phyloP scores from a whole-genome alignment of 2,329 filamentous ascomycete species.

The Cladophialophora immunda region DNA sequence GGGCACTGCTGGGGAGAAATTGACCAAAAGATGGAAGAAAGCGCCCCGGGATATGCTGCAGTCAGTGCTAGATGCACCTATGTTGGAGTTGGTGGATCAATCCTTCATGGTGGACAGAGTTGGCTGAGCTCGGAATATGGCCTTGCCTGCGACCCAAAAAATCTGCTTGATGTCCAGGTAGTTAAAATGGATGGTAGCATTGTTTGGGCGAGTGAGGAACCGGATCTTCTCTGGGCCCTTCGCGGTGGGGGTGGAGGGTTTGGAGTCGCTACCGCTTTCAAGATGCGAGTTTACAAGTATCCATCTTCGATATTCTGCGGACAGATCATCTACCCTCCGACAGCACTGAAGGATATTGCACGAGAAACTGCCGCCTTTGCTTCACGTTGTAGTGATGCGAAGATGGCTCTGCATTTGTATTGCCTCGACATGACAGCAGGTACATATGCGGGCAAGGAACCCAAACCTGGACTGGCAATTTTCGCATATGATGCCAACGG shows the following conservation, averaged over 20 bases:
- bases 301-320: constrained; percentile 35
- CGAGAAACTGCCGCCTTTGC: constrained; percentile 28
- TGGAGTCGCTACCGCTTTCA: constrained; percentile 30
- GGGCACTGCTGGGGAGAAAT: constrained; percentile 51
- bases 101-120: constrained; percentile 50
- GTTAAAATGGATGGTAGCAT: constrained; percentile 49
- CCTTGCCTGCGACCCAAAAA: constrained; percentile 50
- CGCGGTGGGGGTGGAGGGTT: constrained; percentile 51
- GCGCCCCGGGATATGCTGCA: constrained; percentile 47
- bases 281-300: constrained; percentile 34
- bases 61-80: constrained; percentile 49
- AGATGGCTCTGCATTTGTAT: constrained; percentile 31
- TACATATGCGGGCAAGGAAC: constrained; percentile 21
- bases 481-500: constrained; percentile 31
- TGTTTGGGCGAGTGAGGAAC: constrained; percentile 51
- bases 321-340: constrained; percentile 33
- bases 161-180: constrained; percentile 52
- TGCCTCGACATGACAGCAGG: constrained; percentile 29
- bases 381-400: constrained; percentile 23
- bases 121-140: constrained; percentile 52
- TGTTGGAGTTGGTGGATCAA: constrained; percentile 52
- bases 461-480: constrained; percentile 30
- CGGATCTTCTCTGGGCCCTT: constrained; percentile 53
- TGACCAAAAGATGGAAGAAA: constrained; percentile 47
- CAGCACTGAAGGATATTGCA: constrained; percentile 26